A percentile compares a stretch with the other conserved stretches of the same genome.
Conservation (phyloP, 1,139 yeast species). For the Protomyces lactucae-debilis region DNA sequence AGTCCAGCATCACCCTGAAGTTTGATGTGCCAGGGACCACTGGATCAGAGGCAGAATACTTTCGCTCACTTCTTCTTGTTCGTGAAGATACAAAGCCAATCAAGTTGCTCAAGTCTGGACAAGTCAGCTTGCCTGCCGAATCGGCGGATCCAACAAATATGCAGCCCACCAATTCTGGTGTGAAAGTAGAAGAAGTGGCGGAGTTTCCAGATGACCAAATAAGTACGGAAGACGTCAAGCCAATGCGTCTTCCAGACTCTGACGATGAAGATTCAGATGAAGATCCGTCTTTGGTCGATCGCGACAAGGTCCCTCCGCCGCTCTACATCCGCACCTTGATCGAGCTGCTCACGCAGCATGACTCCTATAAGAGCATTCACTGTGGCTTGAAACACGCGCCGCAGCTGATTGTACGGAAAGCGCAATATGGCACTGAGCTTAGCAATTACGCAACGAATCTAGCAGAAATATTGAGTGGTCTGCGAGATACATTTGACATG, state of each 20-base stretch:
- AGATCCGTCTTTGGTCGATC: slow-evolving; percentile 18
- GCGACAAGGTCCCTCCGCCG: slow-evolving; percentile 16
- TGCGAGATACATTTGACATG: slow-evolving; percentile 21
- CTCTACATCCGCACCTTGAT: slow-evolving; percentile 17
- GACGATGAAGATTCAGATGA: slow-evolving; percentile 27
- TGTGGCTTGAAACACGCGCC: slow-evolving; percentile 8
- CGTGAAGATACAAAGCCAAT: neutral
- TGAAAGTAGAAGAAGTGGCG: neutral
- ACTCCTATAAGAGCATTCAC: slow-evolving; percentile 3
- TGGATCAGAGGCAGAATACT: slow-evolving; percentile 5
- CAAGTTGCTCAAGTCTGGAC: neutral
- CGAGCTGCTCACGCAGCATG: slow-evolving; percentile 10
- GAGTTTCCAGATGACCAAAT: slow-evolving; percentile 5
- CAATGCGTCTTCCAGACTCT: slow-evolving; percentile 21
- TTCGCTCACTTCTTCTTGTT: slow-evolving; percentile 6
- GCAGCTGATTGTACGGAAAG: slow-evolving; percentile 4
- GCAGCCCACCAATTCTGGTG: neutral
- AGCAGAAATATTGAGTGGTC: slow-evolving; percentile 13
- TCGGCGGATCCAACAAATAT: neutral
- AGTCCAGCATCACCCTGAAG: neutral
- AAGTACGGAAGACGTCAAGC: neutral
- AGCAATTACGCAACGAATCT: slow-evolving; percentile 8
- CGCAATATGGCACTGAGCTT: slow-evolving; percentile 16
- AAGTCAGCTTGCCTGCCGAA: slow-evolving; percentile 2
- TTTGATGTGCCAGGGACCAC: slow-evolving; percentile 18